These are phyloP conservation scores for Coelastrella sp. DNA, from an alignment of 139 green algal species.

Conservation along the genomic window DNA sequence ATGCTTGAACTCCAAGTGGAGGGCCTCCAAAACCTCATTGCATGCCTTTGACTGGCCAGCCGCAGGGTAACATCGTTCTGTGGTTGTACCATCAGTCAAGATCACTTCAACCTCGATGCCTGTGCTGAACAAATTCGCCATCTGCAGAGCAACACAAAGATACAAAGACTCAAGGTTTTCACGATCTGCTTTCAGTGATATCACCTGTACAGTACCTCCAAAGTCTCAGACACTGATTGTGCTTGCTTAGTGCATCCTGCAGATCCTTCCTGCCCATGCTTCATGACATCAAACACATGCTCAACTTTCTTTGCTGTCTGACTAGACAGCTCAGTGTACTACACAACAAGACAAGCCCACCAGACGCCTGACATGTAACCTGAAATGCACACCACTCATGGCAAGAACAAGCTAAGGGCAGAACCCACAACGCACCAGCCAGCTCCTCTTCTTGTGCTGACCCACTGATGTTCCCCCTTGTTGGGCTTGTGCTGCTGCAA, in stretches of 20 bases:
- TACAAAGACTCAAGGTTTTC: too few species aligned
- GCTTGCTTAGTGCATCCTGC: neutral
- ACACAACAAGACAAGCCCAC: neutral
- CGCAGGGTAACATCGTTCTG: too few species aligned
- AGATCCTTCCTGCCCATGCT: neutral
- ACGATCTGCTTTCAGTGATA: too few species aligned
- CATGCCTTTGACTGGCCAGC: too few species aligned
- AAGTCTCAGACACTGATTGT: neutral
- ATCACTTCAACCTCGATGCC: too few species aligned
- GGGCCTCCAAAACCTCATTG: too few species aligned
- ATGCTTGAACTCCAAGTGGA: too few species aligned
- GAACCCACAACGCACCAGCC: neutral
- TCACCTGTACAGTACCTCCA: neutral
- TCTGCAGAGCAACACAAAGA: too few species aligned
- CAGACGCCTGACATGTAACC: neutral
- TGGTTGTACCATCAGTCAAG: too few species aligned
- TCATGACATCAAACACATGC: neutral
- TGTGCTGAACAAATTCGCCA: too few species aligned
- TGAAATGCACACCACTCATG: neutral
- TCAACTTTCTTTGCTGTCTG: neutral
- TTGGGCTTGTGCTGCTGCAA: neutral
- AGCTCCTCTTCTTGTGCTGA: neutral
- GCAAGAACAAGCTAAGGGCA: neutral
- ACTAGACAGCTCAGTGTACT: neutral
- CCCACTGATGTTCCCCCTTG: neutral